Percentiles rank a stretch among this genome's conserved stretches.
Evolutionary conservation across 2,329 filamentous ascomycete genomes (phyloP).

Genomic region (Nigrospora oryzae): DNA sequence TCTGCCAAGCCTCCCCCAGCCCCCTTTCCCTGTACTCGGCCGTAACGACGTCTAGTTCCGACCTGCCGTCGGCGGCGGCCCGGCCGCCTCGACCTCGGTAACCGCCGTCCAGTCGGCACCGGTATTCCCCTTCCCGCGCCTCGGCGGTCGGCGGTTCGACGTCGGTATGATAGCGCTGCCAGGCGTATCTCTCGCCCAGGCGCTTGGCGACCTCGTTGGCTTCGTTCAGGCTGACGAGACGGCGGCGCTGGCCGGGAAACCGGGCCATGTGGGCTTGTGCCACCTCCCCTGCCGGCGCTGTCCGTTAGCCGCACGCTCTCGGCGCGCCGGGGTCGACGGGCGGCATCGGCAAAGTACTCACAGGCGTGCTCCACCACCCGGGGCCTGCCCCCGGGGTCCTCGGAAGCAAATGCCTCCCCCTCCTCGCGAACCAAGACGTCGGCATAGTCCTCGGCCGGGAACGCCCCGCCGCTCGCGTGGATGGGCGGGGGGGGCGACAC

Average conservation of each 20-base stretch:
- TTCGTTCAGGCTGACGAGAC: conserved; percentile 45
- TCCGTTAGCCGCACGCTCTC: not conserved
- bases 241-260: conserved; percentile 29
- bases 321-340: too few relatives aligned
- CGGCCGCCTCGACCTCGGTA: too few relatives aligned
- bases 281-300: conserved; percentile 15
- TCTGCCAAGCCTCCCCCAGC: too few relatives aligned
- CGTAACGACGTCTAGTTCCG: too few relatives aligned
- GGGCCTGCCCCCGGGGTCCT: not conserved
- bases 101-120: too few relatives aligned
- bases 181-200: conserved; percentile 39
- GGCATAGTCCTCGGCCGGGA: not conserved
- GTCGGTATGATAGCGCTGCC: conserved; percentile 14
- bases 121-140: not conserved
- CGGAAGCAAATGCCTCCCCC: not conserved
- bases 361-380: not conserved
- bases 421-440: not conserved
- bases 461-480: not conserved
- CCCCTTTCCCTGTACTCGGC: too few relatives aligned
- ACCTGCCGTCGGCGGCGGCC: too few relatives aligned
- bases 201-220: conserved; percentile 51
- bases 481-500: conserved; percentile 16
- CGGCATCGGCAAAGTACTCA: too few relatives aligned
- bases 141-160: not conserved
- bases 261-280: conserved; percentile 14